Evolutionary conservation across 495 filamentous ascomycete genomes (phyloP).

Genomic region (Patellaria atrata): DNA sequence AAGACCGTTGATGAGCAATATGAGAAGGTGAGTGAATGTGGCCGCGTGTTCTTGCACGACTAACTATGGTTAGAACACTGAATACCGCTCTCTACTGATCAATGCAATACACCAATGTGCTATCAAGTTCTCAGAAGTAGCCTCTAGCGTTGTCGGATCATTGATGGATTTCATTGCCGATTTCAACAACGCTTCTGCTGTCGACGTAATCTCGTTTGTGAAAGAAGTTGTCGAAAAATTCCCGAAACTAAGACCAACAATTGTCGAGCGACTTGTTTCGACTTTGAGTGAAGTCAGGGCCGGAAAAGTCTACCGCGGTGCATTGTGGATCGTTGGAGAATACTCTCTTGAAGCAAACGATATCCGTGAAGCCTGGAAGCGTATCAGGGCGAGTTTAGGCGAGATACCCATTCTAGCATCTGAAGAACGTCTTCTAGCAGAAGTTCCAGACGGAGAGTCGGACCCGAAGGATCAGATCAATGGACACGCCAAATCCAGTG

Average conservation of each 20-base stretch:
- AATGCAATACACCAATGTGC: slow-evolving; percentile 96
- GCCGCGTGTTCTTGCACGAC: not conserved
- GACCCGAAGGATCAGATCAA: slow-evolving; percentile 62
- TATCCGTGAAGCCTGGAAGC: slow-evolving; percentile 94
- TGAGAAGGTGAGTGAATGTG: slow-evolving; percentile 50
- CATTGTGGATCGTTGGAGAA: slow-evolving; percentile 95
- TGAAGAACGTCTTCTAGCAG: slow-evolving; percentile 80
- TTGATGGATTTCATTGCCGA: slow-evolving; percentile 99
- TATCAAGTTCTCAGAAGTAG: slow-evolving; percentile 97
- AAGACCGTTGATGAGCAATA: slow-evolving; percentile 98
- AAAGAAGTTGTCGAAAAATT: slow-evolving; percentile 99
- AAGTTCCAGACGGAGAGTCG: slow-evolving; percentile 49
- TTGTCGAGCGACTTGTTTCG: slow-evolving; percentile 76
- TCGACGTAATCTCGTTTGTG: slow-evolving; percentile 96
- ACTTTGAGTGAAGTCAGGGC: slow-evolving; percentile 89
- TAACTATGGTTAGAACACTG: slow-evolving; percentile 50
- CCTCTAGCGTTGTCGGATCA: slow-evolving; percentile 86
- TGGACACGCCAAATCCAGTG: slow-evolving; percentile 59
- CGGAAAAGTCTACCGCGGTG: slow-evolving; percentile 93
- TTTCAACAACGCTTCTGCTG: slow-evolving; percentile 90
- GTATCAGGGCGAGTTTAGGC: slow-evolving; percentile 81
- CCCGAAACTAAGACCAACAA: slow-evolving; percentile 71
- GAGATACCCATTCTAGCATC: slow-evolving; percentile 96
- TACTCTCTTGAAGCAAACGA: slow-evolving; percentile 88
- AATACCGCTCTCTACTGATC: slow-evolving; percentile 90